These are phyloP conservation scores for Ceratocystis alfenasii DNA, from an alignment of 2,329 filamentous ascomycete species.

Conservation along the genomic window DNA sequence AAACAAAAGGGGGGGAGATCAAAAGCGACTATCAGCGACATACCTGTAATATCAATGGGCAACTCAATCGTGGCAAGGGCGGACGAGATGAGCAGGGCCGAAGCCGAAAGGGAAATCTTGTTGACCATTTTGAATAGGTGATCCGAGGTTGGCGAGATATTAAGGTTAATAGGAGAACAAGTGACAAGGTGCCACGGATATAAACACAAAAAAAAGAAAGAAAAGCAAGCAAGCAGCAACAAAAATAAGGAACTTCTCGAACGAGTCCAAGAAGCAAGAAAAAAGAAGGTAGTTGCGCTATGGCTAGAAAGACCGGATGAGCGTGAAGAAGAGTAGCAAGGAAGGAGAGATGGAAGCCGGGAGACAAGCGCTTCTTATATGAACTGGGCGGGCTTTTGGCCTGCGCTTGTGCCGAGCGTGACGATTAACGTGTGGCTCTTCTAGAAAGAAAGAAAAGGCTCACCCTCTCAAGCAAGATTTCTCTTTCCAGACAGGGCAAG, in stretches of 20 bases:
- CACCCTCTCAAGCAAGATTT: neutral
- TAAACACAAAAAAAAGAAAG: neutral
- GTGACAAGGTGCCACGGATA: neutral
- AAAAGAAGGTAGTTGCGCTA: neutral
- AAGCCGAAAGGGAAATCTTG: constrained; percentile 13
- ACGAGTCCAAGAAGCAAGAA: neutral
- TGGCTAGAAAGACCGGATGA: constrained; percentile 7
- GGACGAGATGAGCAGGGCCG: constrained; percentile 8
- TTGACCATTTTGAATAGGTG: constrained; percentile 10
- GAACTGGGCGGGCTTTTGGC: neutral
- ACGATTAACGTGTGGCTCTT: neutral
- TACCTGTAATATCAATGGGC: neutral
- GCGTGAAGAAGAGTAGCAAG: neutral
- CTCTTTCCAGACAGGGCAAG: neutral
- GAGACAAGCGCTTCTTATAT: neutral
- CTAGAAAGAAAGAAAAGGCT: too few relatives aligned
- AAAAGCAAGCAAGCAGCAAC: neutral
- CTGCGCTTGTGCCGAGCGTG: neutral
- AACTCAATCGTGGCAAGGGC: neutral
- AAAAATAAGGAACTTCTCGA: neutral
- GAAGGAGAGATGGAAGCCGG: neutral
- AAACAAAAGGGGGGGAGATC: neutral
- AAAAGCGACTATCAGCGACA: neutral
- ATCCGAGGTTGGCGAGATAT: neutral
- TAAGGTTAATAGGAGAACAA: neutral